Base-by-base conservation (phyloP, 495 filamentous ascomycete genomes). In the Penicillium canariense region DNA sequence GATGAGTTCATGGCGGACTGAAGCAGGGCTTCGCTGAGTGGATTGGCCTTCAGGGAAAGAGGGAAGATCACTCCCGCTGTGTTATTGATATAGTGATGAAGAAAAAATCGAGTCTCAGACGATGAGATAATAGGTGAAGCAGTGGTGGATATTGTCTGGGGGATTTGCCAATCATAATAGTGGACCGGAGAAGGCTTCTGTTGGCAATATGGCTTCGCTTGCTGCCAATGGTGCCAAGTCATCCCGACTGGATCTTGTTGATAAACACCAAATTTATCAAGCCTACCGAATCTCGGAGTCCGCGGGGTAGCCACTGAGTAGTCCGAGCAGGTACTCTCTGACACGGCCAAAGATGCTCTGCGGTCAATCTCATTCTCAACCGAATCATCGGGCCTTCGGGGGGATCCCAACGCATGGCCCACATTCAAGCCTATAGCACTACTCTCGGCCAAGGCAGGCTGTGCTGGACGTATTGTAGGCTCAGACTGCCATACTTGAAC, bases 61-160 rank as follows among this genome's bases (percentile, higher is more conserved):
- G 50, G 50, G 14, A 52, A 52, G 27, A 52, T 52, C n/a, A 52
- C 50, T 8, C 31, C 38, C 4, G 50, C 50, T 5, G 50, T 52
- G 10, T 31, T 40, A 26, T 32, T 43, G 50, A 52, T 44, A 12
- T 52, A 52, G 39, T 52, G 50, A 38, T 52, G 27, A 7, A 52
- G 39, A 12, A 52, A 52, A 12, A 52, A 52, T 10, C 50, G 50
- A 28, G 38, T 52, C 23, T 52, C 38, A 14, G 50, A 20, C n/a
- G 50, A 52, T 34, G 50, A 34, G 27, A 30, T 40, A 35, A 51
- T 28, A 20, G 40, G 50, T 25, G 50, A 31, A 25, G 50, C 28
- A 6, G 38, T 51, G 18, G 27, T 45, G 27, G 39, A 44, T 26
- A 52, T 36, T 2, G 39, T 38, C 27, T 52, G 42, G 18, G 40